Base-by-base conservation (phyloP, 257 asterid genomes). In the Verbascum thapsus region DNA sequence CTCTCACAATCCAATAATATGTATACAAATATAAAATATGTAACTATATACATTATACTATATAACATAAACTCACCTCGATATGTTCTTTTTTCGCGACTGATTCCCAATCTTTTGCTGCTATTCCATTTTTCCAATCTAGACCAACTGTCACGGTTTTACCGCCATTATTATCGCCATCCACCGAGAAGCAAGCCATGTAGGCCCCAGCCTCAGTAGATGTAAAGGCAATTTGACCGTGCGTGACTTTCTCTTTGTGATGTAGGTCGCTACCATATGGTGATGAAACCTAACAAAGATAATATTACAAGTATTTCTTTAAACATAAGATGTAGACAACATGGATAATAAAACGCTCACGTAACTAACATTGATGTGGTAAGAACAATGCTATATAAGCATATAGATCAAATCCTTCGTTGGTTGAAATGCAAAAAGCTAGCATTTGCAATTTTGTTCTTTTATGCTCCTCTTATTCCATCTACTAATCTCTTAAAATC, bases 1-100 rank as follows among this genome's bases (percentile, higher is more conserved):
- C 35, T 18, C 32, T 9, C 18, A 16, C 11, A 43, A 30, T 23
- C 30, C 15, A 42, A 42, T 12, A n/a, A 42, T 1, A 42, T 1
- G n/a, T n/a, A 42, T 4, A 42, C n/a, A n/a, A n/a, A n/a, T n/a
- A n/a, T n/a, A 42, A 42, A 11, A 13, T n/a, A 6, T 9, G 40
- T 37, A 18, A 19, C 15, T 13, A 11, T 42, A n/a, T n/a, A 42
- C 19, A 26, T 26, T 26, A 5, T 26, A 1, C 2, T 26, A 26
- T 26, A 26, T n/a, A 26, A 1, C 32, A 26, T 26, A 58, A 50
- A 64, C 72, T n/a, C 52, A 80, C 98, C 80, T 88, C 84, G 20
- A 91, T 78, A 41, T 88, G 83, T 66, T 91, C 95, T 81, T 91
- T 91, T 68, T 23, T 83, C 19, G 98, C 96, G 64, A 91, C 80